Evolutionary conservation across 2,329 filamentous ascomycete genomes (phyloP).

Genomic region (Pseudocercospora fuligena): DNA sequence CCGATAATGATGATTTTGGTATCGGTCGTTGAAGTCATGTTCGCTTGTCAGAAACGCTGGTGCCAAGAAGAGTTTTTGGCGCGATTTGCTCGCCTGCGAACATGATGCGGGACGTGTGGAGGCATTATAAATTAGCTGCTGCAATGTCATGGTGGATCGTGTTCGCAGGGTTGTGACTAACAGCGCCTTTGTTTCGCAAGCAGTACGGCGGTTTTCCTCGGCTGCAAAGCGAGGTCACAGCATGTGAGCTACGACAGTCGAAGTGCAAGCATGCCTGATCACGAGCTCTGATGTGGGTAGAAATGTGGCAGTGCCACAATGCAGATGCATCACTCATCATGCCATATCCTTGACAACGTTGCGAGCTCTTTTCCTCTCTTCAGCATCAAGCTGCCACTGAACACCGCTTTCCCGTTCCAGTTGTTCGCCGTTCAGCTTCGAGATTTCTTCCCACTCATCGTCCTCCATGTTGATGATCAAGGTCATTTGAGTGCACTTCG

Average conservation of each 20-base stretch:
- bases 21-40: neutral
- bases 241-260: neutral
- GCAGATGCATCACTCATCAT: neutral
- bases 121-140: neutral
- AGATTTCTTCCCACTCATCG: conserved; percentile 83
- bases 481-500: conserved; percentile 76
- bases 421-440: conserved; percentile 51
- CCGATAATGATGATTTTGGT: neutral
- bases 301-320: neutral
- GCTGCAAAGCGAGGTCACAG: neutral
- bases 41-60: too few species aligned
- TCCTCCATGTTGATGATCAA: conserved; percentile 94
- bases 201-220: neutral
- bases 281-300: neutral
- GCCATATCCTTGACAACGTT: conserved; percentile 42
- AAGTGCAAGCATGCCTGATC: neutral
- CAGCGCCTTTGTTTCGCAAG: neutral
- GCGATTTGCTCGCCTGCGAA: neutral
- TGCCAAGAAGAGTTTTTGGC: neutral
- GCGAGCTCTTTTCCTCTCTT: conserved; percentile 75
- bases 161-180: neutral
- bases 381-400: conserved; percentile 71
- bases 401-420: conserved; percentile 66
- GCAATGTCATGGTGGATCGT: neutral
- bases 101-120: neutral